Conservation (phyloP, 139 green algal genomes). For the Gonium pectorale region DNA sequence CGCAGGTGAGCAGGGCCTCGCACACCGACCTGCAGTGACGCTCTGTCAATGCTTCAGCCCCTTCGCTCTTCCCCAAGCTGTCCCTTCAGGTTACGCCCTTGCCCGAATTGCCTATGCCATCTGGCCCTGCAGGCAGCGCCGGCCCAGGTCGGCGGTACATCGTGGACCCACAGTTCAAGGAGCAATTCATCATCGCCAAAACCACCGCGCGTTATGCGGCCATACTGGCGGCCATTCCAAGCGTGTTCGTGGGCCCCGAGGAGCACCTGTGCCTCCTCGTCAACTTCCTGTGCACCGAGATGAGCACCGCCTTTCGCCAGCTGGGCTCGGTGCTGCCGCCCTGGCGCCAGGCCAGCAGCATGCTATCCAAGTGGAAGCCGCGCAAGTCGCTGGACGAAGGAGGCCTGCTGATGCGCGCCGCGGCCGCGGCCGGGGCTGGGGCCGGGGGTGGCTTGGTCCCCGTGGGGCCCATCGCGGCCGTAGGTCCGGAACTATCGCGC, state of each 20-base stretch:
- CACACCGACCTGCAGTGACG: neutral
- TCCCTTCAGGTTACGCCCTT: no score
- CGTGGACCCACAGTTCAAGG: slow-evolving; percentile 57
- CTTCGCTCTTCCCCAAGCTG: no score
- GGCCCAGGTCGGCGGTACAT: slow-evolving; percentile 31
- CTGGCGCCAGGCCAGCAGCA: slow-evolving; percentile 69
- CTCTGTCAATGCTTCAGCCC: no score
- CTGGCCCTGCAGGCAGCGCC: neutral
- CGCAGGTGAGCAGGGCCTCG: neutral
- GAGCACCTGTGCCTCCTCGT: slow-evolving; percentile 55
- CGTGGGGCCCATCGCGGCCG: neutral
- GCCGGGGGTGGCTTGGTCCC: no score
- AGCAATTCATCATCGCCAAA: slow-evolving; percentile 66
- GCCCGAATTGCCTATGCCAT: no score
- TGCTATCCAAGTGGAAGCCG: slow-evolving; percentile 77
- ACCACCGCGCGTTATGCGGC: slow-evolving; percentile 50
- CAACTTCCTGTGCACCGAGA: slow-evolving; percentile 73
- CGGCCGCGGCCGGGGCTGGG: no score
- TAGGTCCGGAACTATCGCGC: neutral
- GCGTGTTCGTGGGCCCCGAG: slow-evolving; percentile 60
- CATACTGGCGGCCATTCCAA: slow-evolving; percentile 55
- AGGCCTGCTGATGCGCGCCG: neutral
- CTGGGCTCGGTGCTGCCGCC: slow-evolving; percentile 72
- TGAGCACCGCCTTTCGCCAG: slow-evolving; percentile 67
- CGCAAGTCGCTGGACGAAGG: slow-evolving; percentile 44